Base-by-base conservation (phyloP, 176 grass and related monocot genomes). In the Lolium rigidum region DNA sequence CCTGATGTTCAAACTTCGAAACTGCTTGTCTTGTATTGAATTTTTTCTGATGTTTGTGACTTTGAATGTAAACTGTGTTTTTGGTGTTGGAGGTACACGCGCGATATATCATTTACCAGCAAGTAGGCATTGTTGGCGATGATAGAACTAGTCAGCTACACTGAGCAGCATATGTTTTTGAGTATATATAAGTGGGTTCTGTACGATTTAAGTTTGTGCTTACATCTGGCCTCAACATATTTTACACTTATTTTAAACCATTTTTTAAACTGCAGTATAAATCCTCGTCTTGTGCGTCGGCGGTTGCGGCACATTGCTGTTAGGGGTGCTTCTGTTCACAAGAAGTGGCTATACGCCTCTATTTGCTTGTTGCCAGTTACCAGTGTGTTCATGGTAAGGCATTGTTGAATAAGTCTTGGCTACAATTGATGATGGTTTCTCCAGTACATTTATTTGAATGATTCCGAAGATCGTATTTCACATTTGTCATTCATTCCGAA, bases 251-350 rank as follows among this genome's bases (percentile, higher is more conserved):
- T 76, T 87, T 41, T 84, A 55, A 84, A 77, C 35, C 2, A 28
- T 13, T 51, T 43, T 44, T 75, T 85, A 21, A 11, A 76, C 55
- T 95, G 88, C 92, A 99, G 97, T 89, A 92, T 94, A 76, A 94
- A 92, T 91, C 92, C 92, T 81, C 94, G 90, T 82, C 92, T 96
- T 88, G 97, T 94, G 56, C 90, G 97, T 58, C 87, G 94, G 82
- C 93, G 94, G 87, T 75, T 99, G 86, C 79, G 87, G 4, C 97
- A 96, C 86, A 92, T 99, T 57, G 92, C 97, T 90, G 22, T 96
- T 81, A 93, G 95, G 70, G 95, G 95, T 18, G 86, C 82, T 50
- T 66, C 95, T 88, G 26, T 98, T 77, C 95, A 98, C 79, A 98
- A 80, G 87, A 95, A 87, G 76, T 92, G 87, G 86, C 89, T 98